Evolutionary conservation across 2,329 filamentous ascomycete species (phyloP).

Genomic region (Exophiala sp.): DNA sequence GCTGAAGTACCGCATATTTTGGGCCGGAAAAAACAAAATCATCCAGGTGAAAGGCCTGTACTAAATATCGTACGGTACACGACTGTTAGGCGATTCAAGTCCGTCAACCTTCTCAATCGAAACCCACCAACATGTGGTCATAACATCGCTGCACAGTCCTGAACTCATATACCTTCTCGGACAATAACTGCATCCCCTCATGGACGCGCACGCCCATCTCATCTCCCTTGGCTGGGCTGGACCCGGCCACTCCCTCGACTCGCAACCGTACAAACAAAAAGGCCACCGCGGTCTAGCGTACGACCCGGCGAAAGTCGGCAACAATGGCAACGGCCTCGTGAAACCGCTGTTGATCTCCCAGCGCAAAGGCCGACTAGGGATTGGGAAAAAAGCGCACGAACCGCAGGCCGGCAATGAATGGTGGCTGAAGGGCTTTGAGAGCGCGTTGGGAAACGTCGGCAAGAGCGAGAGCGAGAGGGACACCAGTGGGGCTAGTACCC

Average conservation of each 20-base stretch:
- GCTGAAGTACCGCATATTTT: no score
- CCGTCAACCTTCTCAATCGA: no score
- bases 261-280: conserved; percentile 38
- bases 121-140: no score
- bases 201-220: conserved; percentile 81
- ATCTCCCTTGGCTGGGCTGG: conserved; percentile 86
- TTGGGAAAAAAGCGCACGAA: conserved; percentile 67
- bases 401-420: conserved; percentile 72
- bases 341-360: conserved; percentile 81
- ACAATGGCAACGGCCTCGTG: conserved; percentile 61
- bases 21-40: no score
- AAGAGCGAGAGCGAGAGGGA: conserved; percentile 44
- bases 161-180: no score
- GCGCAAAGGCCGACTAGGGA: conserved; percentile 64
- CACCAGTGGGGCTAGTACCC: conserved; percentile 52
- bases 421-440: conserved; percentile 95
- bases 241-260: conserved; percentile 78
- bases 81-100: no score
- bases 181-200: conserved; percentile 43
- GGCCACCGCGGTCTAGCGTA: conserved; percentile 38
- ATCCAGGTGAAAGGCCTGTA: no score
- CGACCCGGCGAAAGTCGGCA: conserved; percentile 24
- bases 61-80: no score
- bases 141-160: no score
- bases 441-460: conserved; percentile 64